These are phyloP conservation scores for Fusarium heterosporum DNA, from an alignment of 2,329 filamentous ascomycete genomes.

Conservation along the genomic window DNA sequence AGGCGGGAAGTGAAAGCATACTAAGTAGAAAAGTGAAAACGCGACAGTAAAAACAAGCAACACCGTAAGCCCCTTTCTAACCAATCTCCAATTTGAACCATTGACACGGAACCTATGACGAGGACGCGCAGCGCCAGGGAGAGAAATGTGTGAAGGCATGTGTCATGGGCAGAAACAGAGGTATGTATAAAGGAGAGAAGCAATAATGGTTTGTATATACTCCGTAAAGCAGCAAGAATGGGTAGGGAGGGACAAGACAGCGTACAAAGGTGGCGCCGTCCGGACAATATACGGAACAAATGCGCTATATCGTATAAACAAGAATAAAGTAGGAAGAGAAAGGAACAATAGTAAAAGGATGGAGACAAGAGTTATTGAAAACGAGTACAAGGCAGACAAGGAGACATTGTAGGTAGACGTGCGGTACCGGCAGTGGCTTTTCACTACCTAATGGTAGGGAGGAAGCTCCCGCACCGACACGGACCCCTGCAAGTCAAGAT, in stretches of 20 bases:
- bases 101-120: slow-evolving; percentile 32
- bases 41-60: slow-evolving; percentile 8
- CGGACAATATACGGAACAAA: slow-evolving; percentile 4
- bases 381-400: slow-evolving; percentile 18
- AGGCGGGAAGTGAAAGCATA: background rate
- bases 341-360: slow-evolving; percentile 1
- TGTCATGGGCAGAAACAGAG: slow-evolving; percentile 21
- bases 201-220: too few species aligned
- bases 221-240: too few species aligned
- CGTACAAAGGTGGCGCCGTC: slow-evolving; percentile 7
- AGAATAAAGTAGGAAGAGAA: background rate
- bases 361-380: slow-evolving; percentile 5
- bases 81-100: slow-evolving; percentile 31
- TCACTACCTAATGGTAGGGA: background rate
- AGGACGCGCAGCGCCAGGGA: slow-evolving; percentile 32
- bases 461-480: slow-evolving; percentile 9
- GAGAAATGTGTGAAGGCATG: slow-evolving; percentile 32
- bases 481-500: slow-evolving; percentile 8
- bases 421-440: background rate
- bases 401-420: background rate
- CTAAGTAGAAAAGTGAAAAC: slow-evolving; percentile 32
- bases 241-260: slow-evolving; percentile 4
- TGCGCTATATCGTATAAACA: slow-evolving; percentile 2
- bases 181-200: slow-evolving; percentile 6
- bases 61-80: slow-evolving; percentile 20